Evolutionary conservation across 2,329 filamentous ascomycete genomes (phyloP), one percentile per base, ranked within the genome.

Genomic region (Thelonectria blattea): DNA sequence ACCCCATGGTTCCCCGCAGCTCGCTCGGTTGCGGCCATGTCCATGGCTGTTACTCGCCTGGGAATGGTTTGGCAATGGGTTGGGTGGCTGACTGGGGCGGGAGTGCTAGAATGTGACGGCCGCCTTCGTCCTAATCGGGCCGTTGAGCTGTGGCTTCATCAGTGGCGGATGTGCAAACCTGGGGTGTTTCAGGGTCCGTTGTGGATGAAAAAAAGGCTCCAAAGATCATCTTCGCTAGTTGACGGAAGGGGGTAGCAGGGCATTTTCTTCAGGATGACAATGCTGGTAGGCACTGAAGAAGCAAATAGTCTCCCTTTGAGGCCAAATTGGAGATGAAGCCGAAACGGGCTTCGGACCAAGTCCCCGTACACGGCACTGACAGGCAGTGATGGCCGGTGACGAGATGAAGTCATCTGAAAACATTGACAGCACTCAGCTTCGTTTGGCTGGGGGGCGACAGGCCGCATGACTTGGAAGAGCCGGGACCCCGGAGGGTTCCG

Each of bases 1-100:
- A 68, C 68, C 60, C 52, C 48, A 47, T 56, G 61, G 51, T 69
- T 68, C 68, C 68, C 68, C 68, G 68, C 68, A 70, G 57, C 58
- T 58, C 65, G 65, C 57, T 66, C 67, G 53, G 52, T 58, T 53
- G 62, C 51, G 60, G 37, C 60, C 54, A 46, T 45, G 55, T 50
- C 48, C 32, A 46, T 46, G 37, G 37, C 49, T 27, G 18, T 41
- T 47, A 3, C 39, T 45, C 46, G 15, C 37, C 43, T 27, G n/a
- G 43, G 58, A 56, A 59, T 64, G 53, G 56, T 3, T 59, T 59
- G 60, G 54, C 58, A 58, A 60, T 52, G 57, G 59, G 27, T 62
- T 60, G 66, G 61, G 53, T 56, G 65, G 42, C 39, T 54, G 54
- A 51, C 52, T 45, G 45, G 41, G 52, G 46, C 60, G 52, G 57